phyloP scores from a whole-genome alignment of 768 basidiomycete genomes.

The Cyathus striatus region DNA sequence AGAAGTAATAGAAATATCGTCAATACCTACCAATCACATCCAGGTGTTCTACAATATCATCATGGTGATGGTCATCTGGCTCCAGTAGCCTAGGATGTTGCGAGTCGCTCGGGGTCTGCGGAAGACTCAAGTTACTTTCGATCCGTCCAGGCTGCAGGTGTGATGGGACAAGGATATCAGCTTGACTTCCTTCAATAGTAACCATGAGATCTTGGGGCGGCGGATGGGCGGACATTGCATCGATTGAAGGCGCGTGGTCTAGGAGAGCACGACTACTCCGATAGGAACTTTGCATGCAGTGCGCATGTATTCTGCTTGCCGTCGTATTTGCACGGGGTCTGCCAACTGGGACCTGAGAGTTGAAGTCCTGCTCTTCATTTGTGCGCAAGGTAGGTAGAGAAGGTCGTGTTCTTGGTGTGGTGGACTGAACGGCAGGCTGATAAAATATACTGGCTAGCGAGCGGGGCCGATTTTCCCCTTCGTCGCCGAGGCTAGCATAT shows the following conservation, averaged over 20 bases:
- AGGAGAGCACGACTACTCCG: slow-evolving; percentile 6
- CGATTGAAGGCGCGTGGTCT: background rate
- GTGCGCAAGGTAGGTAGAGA: slow-evolving; percentile 2
- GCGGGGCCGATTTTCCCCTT: slow-evolving; percentile 1
- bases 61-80: slow-evolving; percentile 47
- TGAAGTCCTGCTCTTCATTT: background rate
- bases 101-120: slow-evolving; percentile 13
- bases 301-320: slow-evolving; percentile 29
- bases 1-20: background rate
- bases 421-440: background rate
- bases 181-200: slow-evolving; percentile 33
- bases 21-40: slow-evolving; percentile 63
- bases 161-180: slow-evolving; percentile 32
- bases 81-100: slow-evolving; percentile 4
- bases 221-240: background rate
- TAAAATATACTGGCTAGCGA: slow-evolving; percentile 11
- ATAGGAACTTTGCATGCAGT: slow-evolving; percentile 17
- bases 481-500: slow-evolving; percentile 21
- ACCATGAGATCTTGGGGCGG: slow-evolving; percentile 16
- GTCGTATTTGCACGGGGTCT: slow-evolving; percentile 24
- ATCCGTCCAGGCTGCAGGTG: slow-evolving; percentile 32
- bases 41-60: slow-evolving; percentile 79
- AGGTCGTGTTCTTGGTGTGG: slow-evolving; percentile 1
- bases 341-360: slow-evolving; percentile 4
- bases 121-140: slow-evolving; percentile 40